Evolutionary conservation across 2,329 filamentous ascomycete species (phyloP).

Genomic region (Fusarium drepaniforme): DNA sequence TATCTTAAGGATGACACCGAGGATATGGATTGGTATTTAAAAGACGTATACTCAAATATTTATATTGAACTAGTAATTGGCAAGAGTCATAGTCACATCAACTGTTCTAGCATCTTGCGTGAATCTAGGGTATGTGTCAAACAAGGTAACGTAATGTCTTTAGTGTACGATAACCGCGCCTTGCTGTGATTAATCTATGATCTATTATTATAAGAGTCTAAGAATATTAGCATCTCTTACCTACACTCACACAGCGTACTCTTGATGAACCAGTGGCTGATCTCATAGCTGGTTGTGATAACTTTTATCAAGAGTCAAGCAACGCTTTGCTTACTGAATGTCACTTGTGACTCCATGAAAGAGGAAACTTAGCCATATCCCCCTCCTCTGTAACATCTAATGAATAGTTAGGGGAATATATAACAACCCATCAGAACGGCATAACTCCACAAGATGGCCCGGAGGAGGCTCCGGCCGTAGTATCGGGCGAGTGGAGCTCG

Average conservation of each 20-base stretch:
- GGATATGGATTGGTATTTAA: conserved; percentile 46
- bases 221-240: conserved; percentile 51
- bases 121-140: conserved; percentile 46
- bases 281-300: neutral
- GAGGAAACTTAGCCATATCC: conserved; percentile 44
- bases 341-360: conserved; percentile 48
- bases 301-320: neutral
- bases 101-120: conserved; percentile 59
- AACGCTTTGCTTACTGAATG: neutral
- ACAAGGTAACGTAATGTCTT: too few species aligned
- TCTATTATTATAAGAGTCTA: conserved; percentile 55
- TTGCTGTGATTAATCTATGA: conserved; percentile 55
- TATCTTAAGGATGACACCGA: conserved; percentile 41
- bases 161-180: conserved; percentile 40
- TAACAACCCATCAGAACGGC: conserved; percentile 51
- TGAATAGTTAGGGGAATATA: conserved; percentile 46
- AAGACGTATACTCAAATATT: neutral
- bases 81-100: conserved; percentile 48
- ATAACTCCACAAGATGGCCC: conserved; percentile 52
- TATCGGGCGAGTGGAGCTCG: conserved; percentile 50
- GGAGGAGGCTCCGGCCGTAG: conserved; percentile 53
- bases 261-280: neutral
- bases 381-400: conserved; percentile 51
- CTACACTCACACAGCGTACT: conserved; percentile 10
- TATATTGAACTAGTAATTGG: conserved; percentile 45